These are phyloP conservation scores for Endotrypanum monterogeii DNA, from an alignment of 208 protist genomes.

Conservation along the genomic window DNA sequence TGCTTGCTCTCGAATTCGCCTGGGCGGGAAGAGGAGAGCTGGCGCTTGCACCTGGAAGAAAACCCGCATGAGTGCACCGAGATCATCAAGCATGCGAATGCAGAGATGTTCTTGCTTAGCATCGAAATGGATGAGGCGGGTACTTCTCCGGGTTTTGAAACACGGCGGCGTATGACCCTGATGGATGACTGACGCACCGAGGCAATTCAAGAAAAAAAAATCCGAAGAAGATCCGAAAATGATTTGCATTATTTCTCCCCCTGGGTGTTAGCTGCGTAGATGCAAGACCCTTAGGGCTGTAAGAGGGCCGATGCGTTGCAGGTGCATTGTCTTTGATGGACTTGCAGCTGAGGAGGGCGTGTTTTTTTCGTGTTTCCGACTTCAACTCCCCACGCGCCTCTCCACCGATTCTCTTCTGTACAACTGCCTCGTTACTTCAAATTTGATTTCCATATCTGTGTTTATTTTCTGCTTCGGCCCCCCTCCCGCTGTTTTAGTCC, in stretches of 20 bases:
- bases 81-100: conserved; percentile 8
- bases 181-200: conserved; percentile 17
- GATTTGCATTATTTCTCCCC: neutral
- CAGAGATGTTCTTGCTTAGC: conserved; percentile 10
- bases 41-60: conserved; percentile 16
- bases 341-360: neutral
- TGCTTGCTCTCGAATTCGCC: conserved; percentile 14
- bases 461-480: conserved; percentile 6
- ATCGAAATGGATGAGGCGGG: conserved; percentile 15
- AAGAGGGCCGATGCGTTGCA: neutral
- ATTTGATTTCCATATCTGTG: conserved; percentile 4
- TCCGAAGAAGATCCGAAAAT: neutral
- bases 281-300: neutral
- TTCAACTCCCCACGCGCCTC: neutral
- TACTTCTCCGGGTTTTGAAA: neutral
- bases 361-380: neutral
- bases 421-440: neutral
- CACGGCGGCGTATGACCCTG: conserved; percentile 6
- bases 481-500: too few relatives aligned
- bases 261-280: neutral
- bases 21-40: conserved; percentile 15
- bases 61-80: conserved; percentile 19
- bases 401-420: neutral
- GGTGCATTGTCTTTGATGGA: neutral
- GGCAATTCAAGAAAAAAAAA: neutral